Evolutionary conservation across 495 filamentous ascomycete genomes (phyloP).

Genomic region (Hypoxylon subgilvum): DNA sequence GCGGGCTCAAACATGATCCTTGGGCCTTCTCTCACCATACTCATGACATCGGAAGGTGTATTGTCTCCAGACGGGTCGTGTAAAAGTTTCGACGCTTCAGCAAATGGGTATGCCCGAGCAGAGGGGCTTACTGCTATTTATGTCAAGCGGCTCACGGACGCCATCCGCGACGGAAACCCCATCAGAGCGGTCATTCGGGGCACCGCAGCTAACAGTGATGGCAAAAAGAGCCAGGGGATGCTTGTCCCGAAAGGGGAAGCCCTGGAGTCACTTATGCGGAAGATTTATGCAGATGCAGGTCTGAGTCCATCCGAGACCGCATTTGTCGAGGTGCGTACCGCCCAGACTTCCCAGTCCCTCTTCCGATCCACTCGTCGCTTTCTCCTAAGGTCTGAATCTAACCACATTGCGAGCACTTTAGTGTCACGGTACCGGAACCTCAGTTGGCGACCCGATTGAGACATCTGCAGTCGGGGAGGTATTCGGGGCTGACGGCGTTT

Average conservation of each 20-base stretch:
- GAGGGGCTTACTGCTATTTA: conserved; percentile 44
- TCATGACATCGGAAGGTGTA: conserved; percentile 43
- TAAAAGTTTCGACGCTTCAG: conserved; percentile 46
- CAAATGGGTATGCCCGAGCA: conserved; percentile 41
- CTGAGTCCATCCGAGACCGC: conserved; percentile 48
- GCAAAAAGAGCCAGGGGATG: conserved; percentile 45
- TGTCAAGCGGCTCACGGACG: conserved; percentile 57
- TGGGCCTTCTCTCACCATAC: conserved; percentile 40
- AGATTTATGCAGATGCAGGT: conserved; percentile 49
- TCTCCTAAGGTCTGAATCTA: not conserved
- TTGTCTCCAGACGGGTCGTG: conserved; percentile 43
- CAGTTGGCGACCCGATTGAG: conserved; percentile 49
- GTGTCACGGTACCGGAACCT: conserved; percentile 44
- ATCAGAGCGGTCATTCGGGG: conserved; percentile 59
- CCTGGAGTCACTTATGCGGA: conserved; percentile 54
- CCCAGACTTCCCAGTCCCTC: not conserved
- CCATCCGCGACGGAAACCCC: conserved; percentile 54
- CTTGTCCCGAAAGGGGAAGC: conserved; percentile 52
- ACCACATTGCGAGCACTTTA: conserved; percentile 2
- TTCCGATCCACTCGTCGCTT: not conserved
- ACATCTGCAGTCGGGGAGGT: conserved; percentile 39
- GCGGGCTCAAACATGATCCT: conserved; percentile 51
- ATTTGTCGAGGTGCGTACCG: conserved; percentile 37
- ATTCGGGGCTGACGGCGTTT: conserved; percentile 42
- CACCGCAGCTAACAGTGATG: conserved; percentile 56